Base-by-base conservation (phyloP, 1,139 yeast species). In the Candida buenavistaensis region DNA sequence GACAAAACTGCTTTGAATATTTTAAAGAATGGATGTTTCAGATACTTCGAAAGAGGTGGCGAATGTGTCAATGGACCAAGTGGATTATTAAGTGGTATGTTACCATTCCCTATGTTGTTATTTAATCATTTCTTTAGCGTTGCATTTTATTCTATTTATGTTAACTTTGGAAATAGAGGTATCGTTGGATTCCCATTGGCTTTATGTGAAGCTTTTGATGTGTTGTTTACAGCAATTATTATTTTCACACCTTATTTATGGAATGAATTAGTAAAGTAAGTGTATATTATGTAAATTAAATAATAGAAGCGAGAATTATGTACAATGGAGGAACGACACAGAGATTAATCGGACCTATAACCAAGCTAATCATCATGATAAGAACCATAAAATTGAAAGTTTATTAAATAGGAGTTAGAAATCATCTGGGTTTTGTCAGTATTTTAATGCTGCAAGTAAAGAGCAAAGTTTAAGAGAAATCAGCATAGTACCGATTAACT, bases 61-160 rank as follows among this genome's bases (percentile, higher is more conserved):
- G 80, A 72, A 36, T 84, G 90, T 52, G 78, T 86, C 16, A 57
- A 62, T 14, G 84, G 84, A 8, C 98, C 99, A 8, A 82, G 88
- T 38, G 83, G 89, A 5, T 75, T 94, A 52, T 72, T 94, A 38
- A 75, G 92, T 36, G 98, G 97, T 7, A 72, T 87, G 55, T 62
- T 78, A 39, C 95, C 95, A 30, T 74, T 70, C 51, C 95, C 96
- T 15, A 65, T 77, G 60, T 55, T 79, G 30, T 69, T 92, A 41
- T 82, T 94, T 52, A 77, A 80, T 57, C 96, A 90, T 50, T 92
- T 92, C 59, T 87, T 88, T 62, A 72, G 84, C 36, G 97, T 92
- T 33, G 97, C 97, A 1, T 78, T 90, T 51, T 90, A 85, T 57
- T 76, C 92, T 6, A 78, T 90, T 38, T 80, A 74, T 53, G 59